These are phyloP conservation scores for Malassezia japonica DNA, from an alignment of 1,284 basidiomycete species.

Conservation along the genomic window DNA sequence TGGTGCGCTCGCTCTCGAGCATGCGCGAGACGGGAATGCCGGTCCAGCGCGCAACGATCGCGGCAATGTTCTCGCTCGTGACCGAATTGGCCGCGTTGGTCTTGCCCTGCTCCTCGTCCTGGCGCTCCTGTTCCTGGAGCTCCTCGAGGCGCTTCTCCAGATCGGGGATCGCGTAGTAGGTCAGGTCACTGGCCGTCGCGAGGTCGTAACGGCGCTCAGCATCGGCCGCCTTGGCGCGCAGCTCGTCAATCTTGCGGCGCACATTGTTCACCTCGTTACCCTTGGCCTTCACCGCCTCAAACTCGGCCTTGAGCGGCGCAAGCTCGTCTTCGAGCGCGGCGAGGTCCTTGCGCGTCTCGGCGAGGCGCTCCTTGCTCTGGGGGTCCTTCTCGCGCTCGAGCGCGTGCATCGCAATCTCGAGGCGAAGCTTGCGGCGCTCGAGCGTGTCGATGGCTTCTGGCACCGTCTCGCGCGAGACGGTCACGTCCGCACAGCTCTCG, in stretches of 20 bases:
- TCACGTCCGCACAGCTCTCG: constrained; percentile 52
- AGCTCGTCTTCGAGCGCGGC: constrained; percentile 80
- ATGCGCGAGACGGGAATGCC: constrained; percentile 50
- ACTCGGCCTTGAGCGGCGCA: constrained; percentile 74
- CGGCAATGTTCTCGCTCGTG: constrained; percentile 51
- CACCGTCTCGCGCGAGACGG: constrained; percentile 66
- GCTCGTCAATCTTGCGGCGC: constrained; percentile 76
- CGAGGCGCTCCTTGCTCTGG: constrained; percentile 78
- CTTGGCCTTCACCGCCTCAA: constrained; percentile 78
- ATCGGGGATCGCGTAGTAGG: constrained; percentile 83
- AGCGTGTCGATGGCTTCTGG: constrained; percentile 90
- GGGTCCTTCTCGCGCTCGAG: constrained; percentile 71
- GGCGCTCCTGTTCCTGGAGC: constrained; percentile 53
- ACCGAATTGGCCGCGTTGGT: constrained; percentile 33
- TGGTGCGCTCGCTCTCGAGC: constrained; percentile 44
- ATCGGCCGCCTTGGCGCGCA: constrained; percentile 84
- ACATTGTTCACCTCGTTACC: constrained; percentile 75
- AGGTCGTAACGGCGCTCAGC: constrained; percentile 69
- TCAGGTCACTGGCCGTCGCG: constrained; percentile 62
- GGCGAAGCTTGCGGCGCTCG: constrained; percentile 80
- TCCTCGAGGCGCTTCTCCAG: constrained; percentile 62
- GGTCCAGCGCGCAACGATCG: constrained; percentile 55
- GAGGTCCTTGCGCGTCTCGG: constrained; percentile 66
- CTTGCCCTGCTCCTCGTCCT: constrained; percentile 44
- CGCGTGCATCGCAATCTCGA: constrained; percentile 92